phyloP scores from a whole-genome alignment of 257 asterid genomes.

The Solanum bukasovii region DNA sequence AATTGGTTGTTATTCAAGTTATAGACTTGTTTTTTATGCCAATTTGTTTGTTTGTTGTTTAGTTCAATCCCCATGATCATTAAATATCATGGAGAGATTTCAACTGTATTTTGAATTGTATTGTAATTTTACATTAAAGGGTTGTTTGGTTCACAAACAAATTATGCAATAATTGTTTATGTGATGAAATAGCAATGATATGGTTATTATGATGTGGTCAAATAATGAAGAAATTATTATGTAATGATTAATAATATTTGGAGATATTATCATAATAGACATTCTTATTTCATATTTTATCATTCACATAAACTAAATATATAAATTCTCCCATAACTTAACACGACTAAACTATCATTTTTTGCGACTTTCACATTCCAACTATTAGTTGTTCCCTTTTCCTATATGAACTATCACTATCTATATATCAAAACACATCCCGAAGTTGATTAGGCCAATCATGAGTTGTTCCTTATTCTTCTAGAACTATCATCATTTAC shows the following conservation, averaged over 20 bases:
- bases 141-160: background rate
- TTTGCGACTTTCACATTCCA: rapidly evolving
- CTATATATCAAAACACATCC: too few species aligned
- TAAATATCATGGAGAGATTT: background rate
- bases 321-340: too few species aligned
- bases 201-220: background rate
- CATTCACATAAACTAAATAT: too few species aligned
- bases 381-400: background rate
- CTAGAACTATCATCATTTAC: background rate
- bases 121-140: background rate
- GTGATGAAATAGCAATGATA: background rate
- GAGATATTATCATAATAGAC: background rate
- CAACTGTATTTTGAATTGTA: background rate
- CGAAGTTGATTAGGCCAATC: too few species aligned
- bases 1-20: background rate
- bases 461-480: too few species aligned
- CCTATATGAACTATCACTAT: background rate
- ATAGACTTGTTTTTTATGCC: background rate
- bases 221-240: background rate
- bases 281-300: background rate
- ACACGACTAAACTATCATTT: background rate
- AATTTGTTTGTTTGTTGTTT: background rate
- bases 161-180: background rate
- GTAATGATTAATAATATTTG: background rate
- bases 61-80: background rate